Base-by-base conservation (phyloP, 139 green algal species). In the Haematococcus sp. region DNA sequence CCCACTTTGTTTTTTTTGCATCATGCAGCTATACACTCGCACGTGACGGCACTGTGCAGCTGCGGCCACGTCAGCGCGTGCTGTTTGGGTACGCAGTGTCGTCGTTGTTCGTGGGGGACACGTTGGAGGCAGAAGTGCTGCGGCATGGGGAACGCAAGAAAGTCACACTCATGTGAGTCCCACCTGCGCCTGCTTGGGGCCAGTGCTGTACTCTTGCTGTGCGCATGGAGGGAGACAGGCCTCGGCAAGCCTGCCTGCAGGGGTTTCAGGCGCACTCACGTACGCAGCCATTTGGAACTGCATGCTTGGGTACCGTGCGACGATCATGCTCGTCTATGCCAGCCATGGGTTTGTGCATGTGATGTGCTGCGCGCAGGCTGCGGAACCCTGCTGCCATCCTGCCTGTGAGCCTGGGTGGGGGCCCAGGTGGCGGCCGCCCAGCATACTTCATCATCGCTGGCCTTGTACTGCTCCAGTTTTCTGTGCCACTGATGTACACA, bases 41-140 rank as follows among this genome's bases (percentile, higher is more conserved):
- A 7, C 19, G 35, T 34, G 71, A 77, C 71, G 71, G 22, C 2
- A 71, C 61, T 30, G 70, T 46, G n/a, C 46, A 55, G 20, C 61
- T 71, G 46, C 44, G 73, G 34, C 73, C 35, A 1, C 54, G 63
- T 11, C 65, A 79, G 67, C 55, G 66, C 17, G 74, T 79, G 34
- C 74, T 79, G 65, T 79, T 79, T 60, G 74, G 74, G 20, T 64
- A 79, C 55, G 73, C 63, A 49, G 55, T 58, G 31, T 68, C 74
- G 4, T 64, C 73, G 54, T 51, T 16, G 13, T 19, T 40, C 7
- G 65, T 74, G 65, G 74, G 65, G 27, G 63, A 64, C 4, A 9
- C 43, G 3, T 51, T 78, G 40, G 58, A n/a, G n/a, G 58, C 60
- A 11, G 55, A 68, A 28, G 71, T 76, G 19, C 71, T 76, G 2